phyloP scores from a whole-genome alignment of 2,329 filamentous ascomycete species.

The Aspergillus sp. region DNA sequence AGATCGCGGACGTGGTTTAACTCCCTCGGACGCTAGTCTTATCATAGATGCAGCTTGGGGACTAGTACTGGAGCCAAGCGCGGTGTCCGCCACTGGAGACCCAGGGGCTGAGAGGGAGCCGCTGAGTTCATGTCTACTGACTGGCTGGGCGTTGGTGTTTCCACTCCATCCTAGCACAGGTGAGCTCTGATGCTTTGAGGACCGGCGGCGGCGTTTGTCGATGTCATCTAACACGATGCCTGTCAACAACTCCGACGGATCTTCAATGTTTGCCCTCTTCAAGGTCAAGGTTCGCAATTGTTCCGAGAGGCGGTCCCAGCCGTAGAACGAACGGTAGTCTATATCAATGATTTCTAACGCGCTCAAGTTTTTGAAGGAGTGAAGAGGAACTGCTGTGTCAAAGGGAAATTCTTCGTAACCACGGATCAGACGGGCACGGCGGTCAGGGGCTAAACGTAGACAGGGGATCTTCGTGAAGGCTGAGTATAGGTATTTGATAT shows the following conservation, averaged over 20 bases:
- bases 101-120: constrained; percentile 69
- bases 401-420: constrained; percentile 98
- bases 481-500: constrained; percentile 95
- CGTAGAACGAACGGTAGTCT: constrained; percentile 95
- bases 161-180: constrained; percentile 68
- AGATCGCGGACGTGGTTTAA: constrained; percentile 48
- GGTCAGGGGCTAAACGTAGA: constrained; percentile 85
- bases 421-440: constrained; percentile 82
- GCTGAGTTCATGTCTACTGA: constrained; percentile 65
- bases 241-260: constrained; percentile 84
- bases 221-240: constrained; percentile 96
- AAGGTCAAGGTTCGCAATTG: constrained; percentile 86
- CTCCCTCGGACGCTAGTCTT: constrained; percentile 57
- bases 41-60: constrained; percentile 50
- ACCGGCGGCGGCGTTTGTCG: constrained; percentile 84
- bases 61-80: constrained; percentile 50
- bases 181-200: constrained; percentile 80
- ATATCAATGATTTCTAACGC: constrained; percentile 92
- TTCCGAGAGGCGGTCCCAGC: constrained; percentile 92
- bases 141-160: constrained; percentile 58
- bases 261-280: constrained; percentile 83
- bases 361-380: constrained; percentile 95
- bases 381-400: constrained; percentile 93
- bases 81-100: constrained; percentile 56
- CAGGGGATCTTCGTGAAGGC: constrained; percentile 98